A percentile compares a stretch with the other conserved stretches of the same genome.
Conservation (phyloP, 306 rosid genomes). For the Purshia tridentata region DNA sequence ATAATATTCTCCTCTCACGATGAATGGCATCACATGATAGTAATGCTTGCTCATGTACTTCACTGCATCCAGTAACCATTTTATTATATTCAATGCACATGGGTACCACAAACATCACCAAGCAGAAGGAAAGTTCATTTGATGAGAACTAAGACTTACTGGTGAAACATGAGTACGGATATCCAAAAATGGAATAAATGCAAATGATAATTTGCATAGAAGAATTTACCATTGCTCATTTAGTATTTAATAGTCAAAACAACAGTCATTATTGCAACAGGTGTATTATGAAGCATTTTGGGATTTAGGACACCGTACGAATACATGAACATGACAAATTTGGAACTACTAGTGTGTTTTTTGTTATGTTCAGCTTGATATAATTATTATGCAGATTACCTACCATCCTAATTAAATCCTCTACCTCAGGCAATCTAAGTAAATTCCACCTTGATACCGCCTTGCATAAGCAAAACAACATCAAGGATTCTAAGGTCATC, state of each 20-base stretch:
- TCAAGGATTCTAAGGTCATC: neutral
- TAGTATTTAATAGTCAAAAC: neutral
- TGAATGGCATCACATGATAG: constrained; percentile 84
- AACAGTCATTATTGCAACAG: neutral
- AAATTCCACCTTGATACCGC: neutral
- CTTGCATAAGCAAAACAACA: constrained; percentile 4
- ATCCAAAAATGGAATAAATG: neutral
- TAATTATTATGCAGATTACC: neutral
- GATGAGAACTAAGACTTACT: neutral
- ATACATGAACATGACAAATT: neutral
- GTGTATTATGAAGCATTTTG: neutral
- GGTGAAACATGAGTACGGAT: neutral
- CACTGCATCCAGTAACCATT: constrained; percentile 56
- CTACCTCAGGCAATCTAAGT: neutral
- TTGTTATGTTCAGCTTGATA: neutral
- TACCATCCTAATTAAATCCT: neutral
- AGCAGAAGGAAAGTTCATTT: neutral
- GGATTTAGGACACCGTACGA: neutral
- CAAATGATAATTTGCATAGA: neutral
- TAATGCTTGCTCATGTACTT: constrained; percentile 93
- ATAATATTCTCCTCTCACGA: constrained; percentile 86
- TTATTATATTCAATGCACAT: constrained; percentile 27
- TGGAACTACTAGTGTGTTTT: neutral
- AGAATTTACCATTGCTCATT: neutral
- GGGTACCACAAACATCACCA: constrained; percentile 19